Evolutionary conservation across 371 early-diverging fungal species (phyloP).

Genomic region (Fennellomyces sp.): DNA sequence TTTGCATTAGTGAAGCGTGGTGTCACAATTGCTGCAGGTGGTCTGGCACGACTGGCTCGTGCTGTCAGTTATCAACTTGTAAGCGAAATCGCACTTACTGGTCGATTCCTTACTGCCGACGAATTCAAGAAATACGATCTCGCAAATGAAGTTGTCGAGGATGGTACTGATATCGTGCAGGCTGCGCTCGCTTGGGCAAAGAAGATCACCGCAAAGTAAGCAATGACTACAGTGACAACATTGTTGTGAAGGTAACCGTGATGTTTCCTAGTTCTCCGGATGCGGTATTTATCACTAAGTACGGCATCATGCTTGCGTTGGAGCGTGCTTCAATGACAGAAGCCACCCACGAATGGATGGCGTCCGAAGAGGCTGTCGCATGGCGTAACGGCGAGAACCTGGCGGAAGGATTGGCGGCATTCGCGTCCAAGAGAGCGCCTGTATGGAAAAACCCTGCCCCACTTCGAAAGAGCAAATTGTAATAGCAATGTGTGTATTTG

Average conservation of each 20-base stretch:
- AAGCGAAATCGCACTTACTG: slow-evolving; percentile 48
- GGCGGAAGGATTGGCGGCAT: slow-evolving; percentile 43
- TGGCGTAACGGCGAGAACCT: slow-evolving; percentile 44
- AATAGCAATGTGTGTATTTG: not conserved
- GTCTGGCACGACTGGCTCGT: slow-evolving; percentile 44
- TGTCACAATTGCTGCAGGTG: slow-evolving; percentile 48
- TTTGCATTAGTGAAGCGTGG: slow-evolving; percentile 40
- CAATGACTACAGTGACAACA: not conserved
- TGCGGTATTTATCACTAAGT: slow-evolving; percentile 47
- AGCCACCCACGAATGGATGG: slow-evolving; percentile 40
- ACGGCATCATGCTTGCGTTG: slow-evolving; percentile 41
- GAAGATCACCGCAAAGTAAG: slow-evolving; percentile 43
- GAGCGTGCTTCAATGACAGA: slow-evolving; percentile 40
- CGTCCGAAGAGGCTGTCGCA: slow-evolving; percentile 33
- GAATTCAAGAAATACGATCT: slow-evolving; percentile 49
- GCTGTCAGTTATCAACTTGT: slow-evolving; percentile 48
- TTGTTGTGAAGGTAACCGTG: not conserved
- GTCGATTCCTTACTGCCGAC: slow-evolving; percentile 43
- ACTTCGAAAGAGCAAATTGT: slow-evolving; percentile 23
- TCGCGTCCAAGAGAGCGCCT: slow-evolving; percentile 39
- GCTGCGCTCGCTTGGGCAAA: slow-evolving; percentile 40
- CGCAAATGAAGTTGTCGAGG: slow-evolving; percentile 46
- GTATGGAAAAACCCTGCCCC: slow-evolving; percentile 40
- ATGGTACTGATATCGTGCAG: slow-evolving; percentile 34
- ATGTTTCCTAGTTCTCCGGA: slow-evolving; percentile 38